Evolutionary conservation across 2,329 filamentous ascomycete genomes (phyloP), one percentile per base, ranked within the genome.

Genomic region (Dendrostoma leiphaemia): DNA sequence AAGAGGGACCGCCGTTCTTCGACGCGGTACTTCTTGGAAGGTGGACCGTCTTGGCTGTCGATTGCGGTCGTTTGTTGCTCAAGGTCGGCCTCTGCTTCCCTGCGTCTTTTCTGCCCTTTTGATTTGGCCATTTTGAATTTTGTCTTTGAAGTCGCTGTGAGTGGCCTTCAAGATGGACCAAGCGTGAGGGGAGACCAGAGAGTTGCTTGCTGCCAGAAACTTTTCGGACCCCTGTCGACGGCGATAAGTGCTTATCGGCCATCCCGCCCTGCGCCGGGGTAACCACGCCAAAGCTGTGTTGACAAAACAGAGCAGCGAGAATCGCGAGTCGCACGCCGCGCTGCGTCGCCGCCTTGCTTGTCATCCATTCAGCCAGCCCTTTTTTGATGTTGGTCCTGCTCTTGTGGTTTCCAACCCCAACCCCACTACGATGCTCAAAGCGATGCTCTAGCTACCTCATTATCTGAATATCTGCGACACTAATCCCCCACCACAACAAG

Each of bases 1-100:
- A 99, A 99, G 61, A 99, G 84, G 43, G 93, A 90, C 63, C 85
- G 78, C 60, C 81, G 80, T 55, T 81, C 80, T 56, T 86, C 83
- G 54, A 82, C 77, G 59, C 80, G 75, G 28, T 78, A 71, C 64
- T 82, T 84, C 67, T 87, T 87, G 34, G 71, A 65, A 13, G 75
- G 71, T 40, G 67, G 69, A 24, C 53, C 52, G 17, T 59, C 60
- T 24, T 59, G 53, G 17, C 43, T 37, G 9, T 23, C 59, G 7
- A 53, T 56, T 21, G 40, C 59, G 10, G 62, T 53, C 9, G 51
- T 59, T 23, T 61, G 56, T 9, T 62, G 61, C 38, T 66, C 64
- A 35, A 65, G 63, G 45, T 61, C 62, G 24, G 64, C 69, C 48
- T 70, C 69, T 12, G 67, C 63, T 54, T 71, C 69, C 52, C 69